phyloP scores from a whole-genome alignment of 129 eudicot species.

The Solidago caesia region DNA sequence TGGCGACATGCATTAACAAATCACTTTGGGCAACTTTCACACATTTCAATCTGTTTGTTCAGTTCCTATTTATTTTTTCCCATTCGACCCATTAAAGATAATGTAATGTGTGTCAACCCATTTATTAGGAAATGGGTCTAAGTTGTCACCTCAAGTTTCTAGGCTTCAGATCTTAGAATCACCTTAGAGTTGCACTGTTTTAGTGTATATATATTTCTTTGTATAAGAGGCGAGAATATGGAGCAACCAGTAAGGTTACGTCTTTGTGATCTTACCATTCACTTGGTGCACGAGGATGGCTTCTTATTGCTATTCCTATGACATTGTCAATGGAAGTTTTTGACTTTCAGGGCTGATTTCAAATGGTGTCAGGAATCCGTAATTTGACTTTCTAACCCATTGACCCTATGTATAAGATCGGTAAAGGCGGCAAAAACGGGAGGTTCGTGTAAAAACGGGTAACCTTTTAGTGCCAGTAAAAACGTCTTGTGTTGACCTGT shows the following conservation, averaged over 20 bases:
- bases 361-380: not conserved
- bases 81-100: not conserved
- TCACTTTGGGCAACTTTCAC: not conserved
- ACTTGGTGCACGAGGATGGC: slow-evolving; percentile 15
- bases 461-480: not conserved
- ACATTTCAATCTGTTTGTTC: not conserved
- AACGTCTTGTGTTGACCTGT: not conserved
- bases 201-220: not conserved
- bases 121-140: not conserved
- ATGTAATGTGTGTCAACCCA: not conserved
- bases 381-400: slow-evolving; percentile 1
- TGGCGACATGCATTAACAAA: not conserved
- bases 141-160: not conserved
- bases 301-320: slow-evolving; percentile 2
- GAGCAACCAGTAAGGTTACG: slow-evolving; percentile 20
- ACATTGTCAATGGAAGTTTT: not conserved
- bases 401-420: not conserved
- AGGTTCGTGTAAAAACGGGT: not conserved
- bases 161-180: not conserved
- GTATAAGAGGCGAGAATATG: not conserved
- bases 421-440: not conserved
- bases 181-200: not conserved
- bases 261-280: slow-evolving; percentile 21
- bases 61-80: not conserved
- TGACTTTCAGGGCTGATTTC: not conserved